Base-by-base conservation (phyloP, 1,284 basidiomycete genomes). In the Thelephora terrestris region DNA sequence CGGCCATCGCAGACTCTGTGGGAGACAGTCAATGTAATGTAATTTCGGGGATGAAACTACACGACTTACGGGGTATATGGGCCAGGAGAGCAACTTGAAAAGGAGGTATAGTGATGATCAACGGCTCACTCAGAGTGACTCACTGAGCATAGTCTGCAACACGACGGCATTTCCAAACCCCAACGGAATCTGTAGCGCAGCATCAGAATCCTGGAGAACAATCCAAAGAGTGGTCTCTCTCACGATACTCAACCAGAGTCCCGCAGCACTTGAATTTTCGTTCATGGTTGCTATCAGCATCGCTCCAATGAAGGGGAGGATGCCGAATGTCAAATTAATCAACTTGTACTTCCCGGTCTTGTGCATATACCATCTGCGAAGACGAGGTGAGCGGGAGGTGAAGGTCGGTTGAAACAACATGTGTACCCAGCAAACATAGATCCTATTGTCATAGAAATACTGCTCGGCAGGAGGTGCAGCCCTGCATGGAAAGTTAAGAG, bases 111-210 rank as follows among this genome's bases (percentile, higher is more conserved):
- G 42, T 25, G 14, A 40, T 21, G 27, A 40, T n/a, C 36, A 21
- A 36, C 7, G 12, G 70, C 80, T 53, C 60, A n/a, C n/a, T n/a
- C n/a, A n/a, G n/a, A n/a, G n/a, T n/a, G n/a, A n/a, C n/a, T n/a
- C n/a, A 82, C 88, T 85, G n/a, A 90, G 65, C 63, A 81, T 82
- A 1, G 85, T 90, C 54, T 91, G 90, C 27, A 92, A 63, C 2
- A 91, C 84, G 0, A 88, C 76, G 0, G 85, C 85, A 57, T 88
- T 88, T 17, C 85, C 85, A 59, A 89, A 88, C 3, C 85, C 85
- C 14, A 87, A 64, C 0, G 78, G 85, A 50, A 77, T 77, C 85
- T 81, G 55, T n/a, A n/a, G n/a, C 3, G 21, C 43, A 0, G 43
- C 14, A 5, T 17, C 40, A 5, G 37, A 29, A n/a, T n/a, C 10